Evolutionary conservation across 169 alveolate species (phyloP), one percentile per base, ranked within the genome.

Genomic region (Theileria orientalis): DNA sequence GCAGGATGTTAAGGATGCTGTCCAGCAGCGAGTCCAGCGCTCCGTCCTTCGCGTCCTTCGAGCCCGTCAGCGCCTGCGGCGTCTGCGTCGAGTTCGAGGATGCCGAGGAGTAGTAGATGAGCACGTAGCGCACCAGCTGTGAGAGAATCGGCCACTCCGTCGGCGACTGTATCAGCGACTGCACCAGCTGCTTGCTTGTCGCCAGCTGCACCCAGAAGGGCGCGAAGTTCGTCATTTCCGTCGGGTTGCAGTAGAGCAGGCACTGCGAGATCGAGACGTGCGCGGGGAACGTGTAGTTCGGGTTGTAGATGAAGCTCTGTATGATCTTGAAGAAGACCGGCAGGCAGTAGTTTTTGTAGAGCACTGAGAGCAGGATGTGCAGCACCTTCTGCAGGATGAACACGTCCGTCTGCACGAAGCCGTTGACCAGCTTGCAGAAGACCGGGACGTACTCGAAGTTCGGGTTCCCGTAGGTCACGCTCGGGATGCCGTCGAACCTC

Each of bases 191-290:
- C 69, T 94, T 89, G 69, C 95, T 91, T 3, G 97, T 91, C 14
- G 95, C 86, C 56, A 96, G 79, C 66, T 93, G 96, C 11, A 95
- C 70, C 99, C 99, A 96, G 57, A 96, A 91, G 49, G 88, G 91
- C 33, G 96, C 86, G 70, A 96, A 96, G 14, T 94, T 97, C 21
- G 98, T 97, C 56, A 92, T 3, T 29, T 79, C 87, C 21, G 83
- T 44, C 0, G 87, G 87, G 16, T 61, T 54, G 33, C 84, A 71
- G 49, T 56, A 70, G 21, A 75, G 66, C 40, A 79, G 68, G 63
- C 72, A 71, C 69, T 79, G 69, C 16, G 76, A 77, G 23, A 79
- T 41, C n/a, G 87, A 79, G 11, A 71, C 77, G 19, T 67, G 57
- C 13, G 78, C 61, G 14, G 47, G 5, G 21, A 56, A 56, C 51